These are phyloP conservation scores for Euphrasia confusa DNA, from an alignment of 257 asterid genomes.

Conservation along the genomic window DNA sequence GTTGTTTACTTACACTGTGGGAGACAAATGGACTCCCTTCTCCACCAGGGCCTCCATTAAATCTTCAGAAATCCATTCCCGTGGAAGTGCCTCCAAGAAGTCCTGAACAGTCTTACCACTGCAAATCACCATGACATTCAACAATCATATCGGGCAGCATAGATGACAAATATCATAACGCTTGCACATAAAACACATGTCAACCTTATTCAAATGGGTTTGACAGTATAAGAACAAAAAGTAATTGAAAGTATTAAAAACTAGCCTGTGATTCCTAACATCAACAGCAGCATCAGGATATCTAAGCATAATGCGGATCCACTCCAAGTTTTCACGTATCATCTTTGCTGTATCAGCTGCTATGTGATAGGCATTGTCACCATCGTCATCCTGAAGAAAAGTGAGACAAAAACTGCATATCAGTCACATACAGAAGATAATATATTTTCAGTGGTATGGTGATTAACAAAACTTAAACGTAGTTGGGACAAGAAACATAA, in stretches of 20 bases:
- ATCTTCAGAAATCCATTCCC: slow-evolving; percentile 99
- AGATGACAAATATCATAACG: slow-evolving; percentile 13
- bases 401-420: slow-evolving; percentile 24
- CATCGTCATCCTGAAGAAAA: slow-evolving; percentile 87
- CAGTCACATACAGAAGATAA: slow-evolving; percentile 20
- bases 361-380: slow-evolving; percentile 96
- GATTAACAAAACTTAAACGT: slow-evolving; percentile 12
- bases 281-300: slow-evolving; percentile 80
- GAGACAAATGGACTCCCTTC: slow-evolving; percentile 75
- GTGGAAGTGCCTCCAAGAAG: slow-evolving; percentile 92
- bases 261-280: slow-evolving; percentile 95
- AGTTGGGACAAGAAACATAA: slow-evolving; percentile 17
- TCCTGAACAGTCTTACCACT: slow-evolving; percentile 87
- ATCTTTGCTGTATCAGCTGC: slow-evolving; percentile 95
- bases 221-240: slow-evolving; percentile 19
- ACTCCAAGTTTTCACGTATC: slow-evolving; percentile 93
- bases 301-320: slow-evolving; percentile 83
- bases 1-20: slow-evolving; percentile 57
- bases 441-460: slow-evolving; percentile 10
- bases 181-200: slow-evolving; percentile 15
- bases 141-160: slow-evolving; percentile 23
- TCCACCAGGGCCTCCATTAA: slow-evolving; percentile 69
- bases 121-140: slow-evolving; percentile 30
- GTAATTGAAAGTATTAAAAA: slow-evolving; percentile 25
- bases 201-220: slow-evolving; percentile 17